phyloP scores from a whole-genome alignment of 305 asterid genomes.

The Solanum hybrid region DNA sequence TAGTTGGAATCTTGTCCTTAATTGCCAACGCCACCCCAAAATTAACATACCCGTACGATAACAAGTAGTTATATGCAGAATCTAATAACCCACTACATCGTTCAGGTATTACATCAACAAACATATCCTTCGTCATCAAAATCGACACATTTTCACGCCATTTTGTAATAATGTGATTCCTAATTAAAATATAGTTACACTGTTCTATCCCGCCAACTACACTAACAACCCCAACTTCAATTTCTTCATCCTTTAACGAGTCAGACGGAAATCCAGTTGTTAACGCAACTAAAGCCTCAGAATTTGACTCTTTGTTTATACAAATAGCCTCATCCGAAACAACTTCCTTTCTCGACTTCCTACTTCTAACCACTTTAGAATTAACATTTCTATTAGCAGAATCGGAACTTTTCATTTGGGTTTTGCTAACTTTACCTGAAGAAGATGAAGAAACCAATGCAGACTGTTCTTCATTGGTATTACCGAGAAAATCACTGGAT shows the following conservation, averaged over 20 bases:
- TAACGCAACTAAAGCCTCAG: not conserved
- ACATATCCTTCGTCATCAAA: not conserved
- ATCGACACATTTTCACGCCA: not conserved
- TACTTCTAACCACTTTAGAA: not conserved
- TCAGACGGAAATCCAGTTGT: not conserved
- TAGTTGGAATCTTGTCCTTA: slow-evolving; percentile 44
- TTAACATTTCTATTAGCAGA: not conserved
- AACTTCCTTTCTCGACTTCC: not conserved
- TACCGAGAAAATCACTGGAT: not conserved
- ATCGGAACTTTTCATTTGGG: not conserved
- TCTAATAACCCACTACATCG: not conserved
- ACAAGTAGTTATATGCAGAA: slow-evolving; percentile 35
- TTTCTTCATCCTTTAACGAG: not conserved
- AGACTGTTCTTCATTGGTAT: not conserved
- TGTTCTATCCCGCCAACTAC: not conserved
- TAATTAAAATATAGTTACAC: not conserved
- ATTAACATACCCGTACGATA: slow-evolving; percentile 63
- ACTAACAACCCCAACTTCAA: not conserved
- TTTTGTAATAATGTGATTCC: not conserved
- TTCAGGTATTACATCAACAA: not conserved
- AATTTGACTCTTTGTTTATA: not conserved
- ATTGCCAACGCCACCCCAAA: slow-evolving; percentile 73
- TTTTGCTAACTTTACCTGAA: not conserved
- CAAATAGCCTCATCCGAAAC: not conserved
- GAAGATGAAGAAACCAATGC: not conserved